Evolutionary conservation across 2,329 filamentous ascomycete genomes (phyloP).

Genomic region (Leptographium wingfieldii): DNA sequence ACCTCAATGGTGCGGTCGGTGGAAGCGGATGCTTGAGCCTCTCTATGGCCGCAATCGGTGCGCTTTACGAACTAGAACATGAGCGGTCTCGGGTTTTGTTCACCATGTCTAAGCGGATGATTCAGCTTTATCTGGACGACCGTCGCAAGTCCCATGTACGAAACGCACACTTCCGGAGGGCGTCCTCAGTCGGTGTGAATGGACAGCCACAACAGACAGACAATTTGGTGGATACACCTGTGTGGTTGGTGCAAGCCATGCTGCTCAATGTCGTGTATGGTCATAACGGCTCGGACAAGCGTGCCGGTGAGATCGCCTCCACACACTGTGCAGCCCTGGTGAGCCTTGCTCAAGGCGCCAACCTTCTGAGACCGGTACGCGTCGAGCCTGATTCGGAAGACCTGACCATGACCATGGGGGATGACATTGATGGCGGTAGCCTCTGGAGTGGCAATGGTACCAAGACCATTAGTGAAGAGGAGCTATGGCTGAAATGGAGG

Average conservation of each 20-base stretch:
- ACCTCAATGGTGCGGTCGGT: constrained; percentile 30
- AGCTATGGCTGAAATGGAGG: constrained; percentile 88
- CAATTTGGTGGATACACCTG: constrained; percentile 57
- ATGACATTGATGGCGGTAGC: constrained; percentile 29
- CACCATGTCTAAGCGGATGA: constrained; percentile 90
- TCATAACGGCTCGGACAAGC: constrained; percentile 86
- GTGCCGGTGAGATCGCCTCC: constrained; percentile 78
- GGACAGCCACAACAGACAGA: constrained; percentile 5
- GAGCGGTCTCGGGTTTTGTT: constrained; percentile 73
- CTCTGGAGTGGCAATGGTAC: constrained; percentile 27
- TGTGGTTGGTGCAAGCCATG: constrained; percentile 97
- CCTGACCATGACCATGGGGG: constrained; percentile 42
- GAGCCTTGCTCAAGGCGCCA: constrained; percentile 81
- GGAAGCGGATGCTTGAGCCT: constrained; percentile 78
- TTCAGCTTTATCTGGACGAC: constrained; percentile 84
- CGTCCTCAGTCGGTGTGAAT: constrained; percentile 27
- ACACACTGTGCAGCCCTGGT: constrained; percentile 86
- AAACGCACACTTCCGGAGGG: constrained; percentile 44
- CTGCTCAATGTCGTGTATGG: constrained; percentile 91
- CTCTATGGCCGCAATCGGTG: constrained; percentile 66
- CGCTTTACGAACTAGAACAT: constrained; percentile 74
- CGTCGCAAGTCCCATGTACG: constrained; percentile 72
- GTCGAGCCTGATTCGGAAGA: constrained; percentile 29
- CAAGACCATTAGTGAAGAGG: constrained; percentile 41
- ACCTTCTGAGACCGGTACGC: constrained; percentile 42